phyloP scores from a whole-genome alignment of 1,284 basidiomycete genomes.

The Leccinum subrobustum region DNA sequence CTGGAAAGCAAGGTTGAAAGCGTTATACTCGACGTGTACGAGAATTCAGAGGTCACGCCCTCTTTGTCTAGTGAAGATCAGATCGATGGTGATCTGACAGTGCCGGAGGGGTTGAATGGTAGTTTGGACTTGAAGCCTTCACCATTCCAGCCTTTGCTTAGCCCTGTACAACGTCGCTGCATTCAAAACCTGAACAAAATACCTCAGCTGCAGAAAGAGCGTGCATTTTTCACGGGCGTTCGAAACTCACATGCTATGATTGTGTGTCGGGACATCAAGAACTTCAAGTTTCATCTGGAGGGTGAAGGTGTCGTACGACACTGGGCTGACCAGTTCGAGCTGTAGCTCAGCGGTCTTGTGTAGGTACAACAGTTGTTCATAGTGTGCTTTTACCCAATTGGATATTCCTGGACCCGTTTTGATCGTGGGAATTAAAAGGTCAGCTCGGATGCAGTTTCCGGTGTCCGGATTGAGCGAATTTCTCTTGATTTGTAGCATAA shows the following conservation, averaged over 20 bases:
- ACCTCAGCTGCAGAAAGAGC: constrained; percentile 64
- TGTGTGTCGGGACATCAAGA: constrained; percentile 61
- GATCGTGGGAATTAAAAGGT: too few relatives aligned
- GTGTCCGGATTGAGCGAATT: too few relatives aligned
- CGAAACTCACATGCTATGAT: constrained; percentile 69
- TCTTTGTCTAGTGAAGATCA: not conserved
- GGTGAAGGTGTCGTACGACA: constrained; percentile 67
- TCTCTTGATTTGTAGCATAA: too few relatives aligned
- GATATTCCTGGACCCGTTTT: not conserved
- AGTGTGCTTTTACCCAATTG: not conserved
- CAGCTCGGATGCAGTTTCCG: too few relatives aligned
- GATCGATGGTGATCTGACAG: not conserved
- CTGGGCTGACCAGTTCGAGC: constrained; percentile 66
- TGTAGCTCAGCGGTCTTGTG: constrained; percentile 22
- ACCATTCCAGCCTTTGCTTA: constrained; percentile 47
- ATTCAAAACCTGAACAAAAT: constrained; percentile 58
- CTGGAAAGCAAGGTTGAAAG: constrained; percentile 61
- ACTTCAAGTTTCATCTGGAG: constrained; percentile 52
- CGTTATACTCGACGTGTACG: constrained; percentile 40
- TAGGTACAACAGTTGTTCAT: not conserved
- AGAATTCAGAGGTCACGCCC: constrained; percentile 14
- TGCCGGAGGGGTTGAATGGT: constrained; percentile 8
- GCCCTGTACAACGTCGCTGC: constrained; percentile 52
- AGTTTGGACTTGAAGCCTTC: constrained; percentile 14
- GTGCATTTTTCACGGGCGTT: constrained; percentile 57